Evolutionary conservation across 495 filamentous ascomycete species (phyloP), one percentile per base, ranked within the genome.

Genomic region (Acidomyces sp.): DNA sequence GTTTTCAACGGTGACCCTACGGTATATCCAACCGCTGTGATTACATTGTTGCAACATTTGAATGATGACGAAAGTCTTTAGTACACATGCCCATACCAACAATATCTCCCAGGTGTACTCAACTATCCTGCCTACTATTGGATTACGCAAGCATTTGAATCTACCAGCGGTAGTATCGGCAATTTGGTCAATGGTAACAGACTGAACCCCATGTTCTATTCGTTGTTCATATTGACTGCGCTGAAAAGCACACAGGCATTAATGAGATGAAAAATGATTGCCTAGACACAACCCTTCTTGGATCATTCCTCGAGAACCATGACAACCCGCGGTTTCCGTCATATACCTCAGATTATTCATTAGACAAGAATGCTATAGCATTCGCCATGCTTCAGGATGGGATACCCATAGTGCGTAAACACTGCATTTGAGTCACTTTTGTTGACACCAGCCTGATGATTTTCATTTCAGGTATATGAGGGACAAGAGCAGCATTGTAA

Each of bases 271-370:
- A 73, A 27, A 57, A 49, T 6, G 51, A 37, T 29, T 82, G 77
- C 54, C 43, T 55, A 6, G 80, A 85, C 45, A 64, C 70, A 1
- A 77, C 71, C 5, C 62, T 84, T 0, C 66, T 83, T 4, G 81
- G 82, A 23, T 77, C 67, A 3, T 92, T 92, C 59, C 43, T 77
- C 11, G 83, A 88, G 49, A 92, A 92, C 52, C 84, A 92, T 51
- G 83, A 92, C 56, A 68, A 52, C 0, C 55, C 52, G 1, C 58
- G 56, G 21, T 54, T 59, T 43, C 52, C 47, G 18, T 46, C 31
- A 3, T 29, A 49, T 2, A 60, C 45, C 19, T 29, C 34, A 17
- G 55, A 60, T 32, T 64, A 66, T 28, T 61, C 74, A 2, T 66
- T 78, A 3, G 65, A 74, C 21, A 75, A 74, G 56, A 80, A 88